Evolutionary conservation across 352 stramenopile genomes (phyloP).

Genomic region (Pythium folliculosum): DNA sequence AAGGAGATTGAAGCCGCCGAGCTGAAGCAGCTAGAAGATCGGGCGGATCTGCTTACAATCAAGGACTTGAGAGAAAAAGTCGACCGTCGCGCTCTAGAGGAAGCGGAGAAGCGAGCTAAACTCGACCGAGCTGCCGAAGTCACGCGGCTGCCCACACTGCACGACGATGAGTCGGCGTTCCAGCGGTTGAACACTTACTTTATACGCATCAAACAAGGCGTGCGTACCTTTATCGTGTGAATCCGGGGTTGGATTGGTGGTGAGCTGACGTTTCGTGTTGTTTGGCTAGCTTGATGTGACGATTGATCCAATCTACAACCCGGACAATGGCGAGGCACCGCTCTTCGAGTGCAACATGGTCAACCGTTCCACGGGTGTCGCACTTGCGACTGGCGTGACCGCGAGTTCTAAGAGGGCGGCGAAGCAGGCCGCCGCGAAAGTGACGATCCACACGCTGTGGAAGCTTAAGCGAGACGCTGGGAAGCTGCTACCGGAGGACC

Average conservation of each 20-base stretch:
- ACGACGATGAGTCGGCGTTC: slow-evolving; percentile 69
- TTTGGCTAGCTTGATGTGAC: slow-evolving; percentile 42
- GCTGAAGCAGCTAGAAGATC: slow-evolving; percentile 31
- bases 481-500: slow-evolving; percentile 52
- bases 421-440: slow-evolving; percentile 68
- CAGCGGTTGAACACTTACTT: slow-evolving; percentile 64
- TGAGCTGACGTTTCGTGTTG: not conserved
- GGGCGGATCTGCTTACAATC: slow-evolving; percentile 37
- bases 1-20: slow-evolving; percentile 46
- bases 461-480: slow-evolving; percentile 65
- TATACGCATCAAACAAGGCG: slow-evolving; percentile 59
- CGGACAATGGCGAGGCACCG: slow-evolving; percentile 54
- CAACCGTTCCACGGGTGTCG: slow-evolving; percentile 39
- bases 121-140: slow-evolving; percentile 30
- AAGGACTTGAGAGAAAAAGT: slow-evolving; percentile 29
- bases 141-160: slow-evolving; percentile 43
- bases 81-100: slow-evolving; percentile 19
- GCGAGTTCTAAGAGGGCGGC: slow-evolving; percentile 64
- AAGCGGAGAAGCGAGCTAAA: slow-evolving; percentile 52
- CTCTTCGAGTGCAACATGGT: slow-evolving; percentile 61
- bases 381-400: slow-evolving; percentile 55
- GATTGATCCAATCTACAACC: slow-evolving; percentile 45
- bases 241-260: not conserved
- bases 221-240: slow-evolving; percentile 4
- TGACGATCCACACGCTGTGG: slow-evolving; percentile 75